These are phyloP conservation scores for Podospora anserina DNA, from an alignment of 495 filamentous ascomycete genomes.

Conservation along the genomic window DNA sequence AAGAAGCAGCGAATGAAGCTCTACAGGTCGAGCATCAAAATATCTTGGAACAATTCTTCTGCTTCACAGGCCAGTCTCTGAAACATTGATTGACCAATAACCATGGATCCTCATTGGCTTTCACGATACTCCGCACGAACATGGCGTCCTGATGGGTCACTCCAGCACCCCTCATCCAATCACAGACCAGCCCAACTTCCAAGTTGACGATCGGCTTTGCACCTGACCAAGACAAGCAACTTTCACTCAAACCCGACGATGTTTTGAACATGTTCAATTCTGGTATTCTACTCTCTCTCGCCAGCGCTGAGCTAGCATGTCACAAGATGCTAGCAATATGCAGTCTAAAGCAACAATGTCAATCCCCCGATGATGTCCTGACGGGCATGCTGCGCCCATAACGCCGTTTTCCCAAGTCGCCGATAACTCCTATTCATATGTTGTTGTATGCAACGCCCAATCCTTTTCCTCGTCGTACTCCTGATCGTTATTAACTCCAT, in stretches of 20 bases:
- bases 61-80: neutral
- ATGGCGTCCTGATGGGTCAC: neutral
- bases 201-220: conserved; percentile 3
- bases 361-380: neutral
- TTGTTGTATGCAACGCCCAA: neutral
- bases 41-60: neutral
- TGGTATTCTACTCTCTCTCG: neutral
- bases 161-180: neutral
- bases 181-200: neutral
- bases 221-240: neutral
- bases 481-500: conserved; percentile 1
- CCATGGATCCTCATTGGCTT: neutral
- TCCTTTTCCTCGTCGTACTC: neutral
- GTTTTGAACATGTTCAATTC: neutral
- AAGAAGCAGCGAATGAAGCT: neutral
- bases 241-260: neutral
- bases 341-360: neutral
- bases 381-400: neutral
- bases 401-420: neutral
- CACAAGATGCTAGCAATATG: conserved; percentile 1
- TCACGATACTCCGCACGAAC: neutral
- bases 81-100: neutral
- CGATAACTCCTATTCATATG: neutral
- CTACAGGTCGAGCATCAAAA: neutral
- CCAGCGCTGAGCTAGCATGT: neutral